Base-by-base conservation (phyloP, 2,329 filamentous ascomycete species). In the Rutstroemia sp. region DNA sequence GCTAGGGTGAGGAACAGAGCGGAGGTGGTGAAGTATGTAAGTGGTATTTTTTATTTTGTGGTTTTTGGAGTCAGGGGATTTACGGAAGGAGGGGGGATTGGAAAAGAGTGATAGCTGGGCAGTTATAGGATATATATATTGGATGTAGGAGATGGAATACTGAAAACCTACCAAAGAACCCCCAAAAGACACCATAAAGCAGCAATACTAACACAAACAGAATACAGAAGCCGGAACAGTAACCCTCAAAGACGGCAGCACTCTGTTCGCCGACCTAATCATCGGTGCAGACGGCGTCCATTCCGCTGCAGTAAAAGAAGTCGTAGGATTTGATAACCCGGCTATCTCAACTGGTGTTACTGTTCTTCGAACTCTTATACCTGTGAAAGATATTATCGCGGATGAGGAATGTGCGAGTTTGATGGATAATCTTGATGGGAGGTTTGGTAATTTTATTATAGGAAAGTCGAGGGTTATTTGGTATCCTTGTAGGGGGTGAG, bases 211-310 rank as follows among this genome's bases (percentile, higher is more conserved):
- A 30, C 27, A 30, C 27, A 30, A 30, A 19, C 41, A 52, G 49
- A 39, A 57, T 5, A 39, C 56, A 10, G 47, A 42, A 2, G 67
- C 65, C 1, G 74, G 72, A 2, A 73, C 66, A 0, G 63, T 82
- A 2, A 74, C 69, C 1, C 71, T 82, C 2, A 73, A 74, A 1
- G 71, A 74, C 38, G 80, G 79, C 0, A 67, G 72, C 0, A 63
- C 62, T 2, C 62, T 77, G 5, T 60, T 71, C 1, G 77, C 74
- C 5, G 79, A 83, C 58, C 56, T 83, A 0, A 62, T 83, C 2
- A 60, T 83, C 3, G 80, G 79, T 2, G 80, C 79, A 0, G 80
- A 83, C 59, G 80, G 80, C 0, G 76, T 82, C 6, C 59, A 61
- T 56, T 57, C 56, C 14, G 4, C 19, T 4, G 54, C 49, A 6